Evolutionary conservation across 1,284 basidiomycete genomes (phyloP), one percentile per base, ranked within the genome.

Genomic region (Naganishia albida): DNA sequence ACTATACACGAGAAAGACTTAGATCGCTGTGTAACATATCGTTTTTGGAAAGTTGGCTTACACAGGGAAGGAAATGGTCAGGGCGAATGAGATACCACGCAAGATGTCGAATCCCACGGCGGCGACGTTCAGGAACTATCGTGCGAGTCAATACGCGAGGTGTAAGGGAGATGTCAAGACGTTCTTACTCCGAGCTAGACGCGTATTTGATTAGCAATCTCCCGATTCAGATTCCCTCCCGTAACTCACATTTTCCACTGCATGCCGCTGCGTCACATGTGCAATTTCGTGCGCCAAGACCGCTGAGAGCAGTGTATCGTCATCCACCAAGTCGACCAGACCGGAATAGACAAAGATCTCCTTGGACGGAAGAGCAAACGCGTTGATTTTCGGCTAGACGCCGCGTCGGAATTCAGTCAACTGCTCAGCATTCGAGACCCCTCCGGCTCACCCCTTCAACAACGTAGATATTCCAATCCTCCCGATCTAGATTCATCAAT

Each of bases 331-430:
- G 38, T 81, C 73, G 7, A 84, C 75, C 30, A 84, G 71, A 16
- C 82, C 82, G 0, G 81, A 80, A 71, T 82, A 82, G 39, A 83
- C 77, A 63, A 83, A 82, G 38, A 83, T 75, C 64, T 83, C 81
- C 68, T 81, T 81, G 38, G 80, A 81, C 2, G 82, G 82, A 2
- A 83, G 72, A 1, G 82, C 82, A 67, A 82, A 82, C 2, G 82
- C 82, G 68, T 84, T 83, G 67, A 83, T 72, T 55, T 79, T 76
- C 0, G 81, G 80, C 78, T 79, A 20, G 12, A 20, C 1, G 3
- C 16, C 18, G n/a, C n/a, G 23, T 44, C 26, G 25, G 25, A 13
- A 3, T 20, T 53, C 12, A 53, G 51, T 28, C 3, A 6, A 15
- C 50, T 34, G 2, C 34, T 13, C 16, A 3, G n/a, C 50, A n/a